phyloP scores from a whole-genome alignment of 2,329 filamentous ascomycete genomes.

The Chrysoporthe puriensis region DNA sequence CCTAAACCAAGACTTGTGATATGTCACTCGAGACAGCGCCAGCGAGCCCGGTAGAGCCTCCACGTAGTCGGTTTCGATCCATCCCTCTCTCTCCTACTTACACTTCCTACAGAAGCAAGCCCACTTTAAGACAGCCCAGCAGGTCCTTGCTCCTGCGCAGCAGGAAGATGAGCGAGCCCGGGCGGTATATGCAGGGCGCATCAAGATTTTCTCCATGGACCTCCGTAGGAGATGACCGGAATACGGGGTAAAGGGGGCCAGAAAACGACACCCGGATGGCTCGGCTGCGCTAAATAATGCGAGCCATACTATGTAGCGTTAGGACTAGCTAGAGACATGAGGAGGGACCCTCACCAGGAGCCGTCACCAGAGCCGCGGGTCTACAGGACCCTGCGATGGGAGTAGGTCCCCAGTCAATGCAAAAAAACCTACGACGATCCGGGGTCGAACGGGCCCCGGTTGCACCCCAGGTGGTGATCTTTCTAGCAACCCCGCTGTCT shows the following conservation, averaged over 20 bases:
- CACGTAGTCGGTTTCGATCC: background rate
- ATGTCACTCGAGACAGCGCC: background rate
- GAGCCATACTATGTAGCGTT: no score
- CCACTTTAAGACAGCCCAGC: no score
- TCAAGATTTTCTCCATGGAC: background rate
- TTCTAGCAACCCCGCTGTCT: background rate
- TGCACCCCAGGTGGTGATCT: background rate
- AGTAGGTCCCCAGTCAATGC: background rate
- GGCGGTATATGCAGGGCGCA: background rate
- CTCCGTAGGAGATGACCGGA: background rate
- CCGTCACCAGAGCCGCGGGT: background rate
- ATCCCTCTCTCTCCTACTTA: background rate
- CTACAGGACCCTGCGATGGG: background rate
- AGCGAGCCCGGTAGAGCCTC: background rate
- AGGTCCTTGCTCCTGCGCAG: background rate
- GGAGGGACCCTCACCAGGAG: background rate
- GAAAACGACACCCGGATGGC: background rate
- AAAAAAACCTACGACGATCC: conserved; percentile 4
- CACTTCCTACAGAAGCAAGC: no score
- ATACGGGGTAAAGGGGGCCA: background rate
- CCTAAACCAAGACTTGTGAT: background rate
- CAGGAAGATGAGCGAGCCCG: background rate
- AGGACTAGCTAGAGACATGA: background rate
- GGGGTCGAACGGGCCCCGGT: background rate
- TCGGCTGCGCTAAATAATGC: background rate